phyloP scores from a whole-genome alignment of 108 stramenopile genomes.

The Aurantiochytrium sp. region DNA sequence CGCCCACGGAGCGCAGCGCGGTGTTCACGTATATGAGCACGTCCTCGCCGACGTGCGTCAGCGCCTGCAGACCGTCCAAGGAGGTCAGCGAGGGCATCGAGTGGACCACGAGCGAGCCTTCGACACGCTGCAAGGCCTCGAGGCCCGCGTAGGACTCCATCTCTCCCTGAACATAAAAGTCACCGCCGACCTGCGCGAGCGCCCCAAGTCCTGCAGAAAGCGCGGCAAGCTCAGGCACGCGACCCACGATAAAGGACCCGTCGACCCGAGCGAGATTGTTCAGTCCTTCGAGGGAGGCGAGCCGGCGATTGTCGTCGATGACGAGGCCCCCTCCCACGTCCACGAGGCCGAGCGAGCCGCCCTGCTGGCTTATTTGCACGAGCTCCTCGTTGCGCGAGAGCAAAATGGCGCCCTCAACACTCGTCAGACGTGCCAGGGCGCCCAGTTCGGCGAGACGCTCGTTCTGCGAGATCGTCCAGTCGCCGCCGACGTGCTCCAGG shows the following conservation, averaged over 20 bases:
- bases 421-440: not conserved
- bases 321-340: not conserved
- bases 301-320: not conserved
- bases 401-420: not conserved
- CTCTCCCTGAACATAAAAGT: not conserved
- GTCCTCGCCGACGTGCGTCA: not conserved
- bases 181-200: not conserved
- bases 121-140: not conserved
- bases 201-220: not conserved
- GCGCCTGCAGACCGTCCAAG: not conserved
- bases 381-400: not conserved
- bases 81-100: not conserved
- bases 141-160: not conserved
- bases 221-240: not conserved
- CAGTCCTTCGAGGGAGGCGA: not conserved
- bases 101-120: not conserved
- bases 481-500: not conserved
- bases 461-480: not conserved
- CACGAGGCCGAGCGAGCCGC: not conserved
- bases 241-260: not conserved
- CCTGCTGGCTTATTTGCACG: no score
- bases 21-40: not conserved
- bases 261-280: not conserved
- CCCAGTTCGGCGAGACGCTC: not conserved
- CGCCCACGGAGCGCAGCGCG: not conserved